These are phyloP conservation scores for Lepidium aucheri DNA, from an alignment of 345 rosid genomes.

Conservation along the genomic window DNA sequence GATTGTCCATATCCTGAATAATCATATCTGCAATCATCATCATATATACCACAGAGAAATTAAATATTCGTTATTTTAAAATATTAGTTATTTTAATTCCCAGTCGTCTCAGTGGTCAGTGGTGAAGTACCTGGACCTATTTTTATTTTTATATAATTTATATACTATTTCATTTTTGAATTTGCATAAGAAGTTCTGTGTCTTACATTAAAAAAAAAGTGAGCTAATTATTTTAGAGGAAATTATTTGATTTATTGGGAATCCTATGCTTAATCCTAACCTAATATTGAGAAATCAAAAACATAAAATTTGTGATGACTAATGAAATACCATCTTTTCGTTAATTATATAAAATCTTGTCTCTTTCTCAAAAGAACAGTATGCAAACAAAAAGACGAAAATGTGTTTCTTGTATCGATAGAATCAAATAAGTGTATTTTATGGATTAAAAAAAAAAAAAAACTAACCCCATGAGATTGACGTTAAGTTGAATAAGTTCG, in stretches of 20 bases:
- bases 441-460: background rate
- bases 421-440: background rate
- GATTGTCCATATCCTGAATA: constrained; percentile 90
- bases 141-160: background rate
- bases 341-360: background rate
- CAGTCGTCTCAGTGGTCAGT: background rate
- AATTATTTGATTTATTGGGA: background rate
- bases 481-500: constrained; percentile 67
- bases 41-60: background rate
- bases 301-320: background rate
- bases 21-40: constrained; percentile 56
- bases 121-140: background rate
- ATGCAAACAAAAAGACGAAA: background rate
- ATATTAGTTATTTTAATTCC: background rate
- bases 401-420: background rate
- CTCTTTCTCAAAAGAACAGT: background rate
- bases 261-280: background rate
- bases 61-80: background rate
- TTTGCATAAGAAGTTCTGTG: background rate
- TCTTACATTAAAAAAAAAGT: background rate
- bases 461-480: constrained; percentile 80
- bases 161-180: background rate
- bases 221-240: background rate
- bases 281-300: background rate
- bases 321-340: background rate